phyloP scores from a whole-genome alignment of 768 basidiomycete genomes.

The Cystofilobasidium capitatum region DNA sequence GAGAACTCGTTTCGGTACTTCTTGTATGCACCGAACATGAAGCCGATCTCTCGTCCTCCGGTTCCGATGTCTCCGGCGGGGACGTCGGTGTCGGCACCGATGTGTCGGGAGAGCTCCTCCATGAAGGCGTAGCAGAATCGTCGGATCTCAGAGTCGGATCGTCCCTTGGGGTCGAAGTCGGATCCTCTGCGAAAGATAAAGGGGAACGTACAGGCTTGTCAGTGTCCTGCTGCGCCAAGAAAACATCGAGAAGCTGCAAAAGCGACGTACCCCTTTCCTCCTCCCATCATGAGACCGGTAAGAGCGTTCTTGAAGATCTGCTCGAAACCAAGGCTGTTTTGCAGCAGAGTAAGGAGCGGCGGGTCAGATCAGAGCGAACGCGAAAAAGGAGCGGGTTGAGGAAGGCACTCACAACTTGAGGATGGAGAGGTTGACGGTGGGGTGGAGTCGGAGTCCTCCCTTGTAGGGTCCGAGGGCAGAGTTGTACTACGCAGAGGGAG shows the following conservation, averaged over 20 bases:
- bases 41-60: slow-evolving; percentile 65
- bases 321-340: slow-evolving; percentile 62
- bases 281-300: slow-evolving; percentile 66
- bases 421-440: slow-evolving; percentile 69
- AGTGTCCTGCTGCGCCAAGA: background rate
- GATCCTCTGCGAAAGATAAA: slow-evolving; percentile 33
- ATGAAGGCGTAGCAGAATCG: slow-evolving; percentile 64
- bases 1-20: slow-evolving; percentile 60
- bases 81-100: slow-evolving; percentile 65
- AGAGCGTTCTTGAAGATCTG: slow-evolving; percentile 74
- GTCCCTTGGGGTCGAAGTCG: slow-evolving; percentile 75
- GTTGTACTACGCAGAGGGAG: slow-evolving; percentile 49
- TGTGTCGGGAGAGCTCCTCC: slow-evolving; percentile 62
- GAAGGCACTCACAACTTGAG: slow-evolving; percentile 52
- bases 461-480: slow-evolving; percentile 70
- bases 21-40: slow-evolving; percentile 59
- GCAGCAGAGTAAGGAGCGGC: background rate
- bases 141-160: slow-evolving; percentile 62
- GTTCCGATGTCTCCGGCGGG: slow-evolving; percentile 60
- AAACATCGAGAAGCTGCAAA: background rate
- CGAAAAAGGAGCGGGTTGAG: background rate
- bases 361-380: background rate
- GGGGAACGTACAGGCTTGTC: background rate
- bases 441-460: slow-evolving; percentile 68
- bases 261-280: slow-evolving; percentile 51